A percentile compares a stretch with the other conserved stretches of the same genome.
phyloP scores from a whole-genome alignment of 768 basidiomycete species.

The Termitomyces sp. region DNA sequence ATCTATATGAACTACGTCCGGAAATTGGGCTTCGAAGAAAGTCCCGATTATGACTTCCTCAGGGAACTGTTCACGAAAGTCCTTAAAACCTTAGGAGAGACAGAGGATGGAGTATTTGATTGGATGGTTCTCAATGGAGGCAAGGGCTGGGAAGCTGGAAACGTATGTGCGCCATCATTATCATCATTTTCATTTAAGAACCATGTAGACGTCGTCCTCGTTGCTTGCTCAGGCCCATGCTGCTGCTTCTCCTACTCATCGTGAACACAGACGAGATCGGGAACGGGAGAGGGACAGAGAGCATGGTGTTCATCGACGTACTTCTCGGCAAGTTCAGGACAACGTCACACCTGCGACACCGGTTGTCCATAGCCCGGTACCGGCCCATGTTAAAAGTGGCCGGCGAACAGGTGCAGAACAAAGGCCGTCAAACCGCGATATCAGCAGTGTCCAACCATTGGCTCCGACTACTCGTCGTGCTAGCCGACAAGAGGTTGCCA shows the following conservation, averaged over 20 bases:
- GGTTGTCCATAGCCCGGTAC: conserved; percentile 59
- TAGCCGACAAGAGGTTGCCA: conserved; percentile 49
- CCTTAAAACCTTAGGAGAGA: conserved; percentile 79
- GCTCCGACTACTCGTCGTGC: conserved; percentile 60
- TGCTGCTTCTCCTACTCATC: conserved; percentile 48
- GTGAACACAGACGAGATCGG: conserved; percentile 52
- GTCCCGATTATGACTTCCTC: conserved; percentile 96
- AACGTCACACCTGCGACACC: conserved; percentile 48
- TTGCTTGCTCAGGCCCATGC: conserved; percentile 48
- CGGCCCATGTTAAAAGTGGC: conserved; percentile 57
- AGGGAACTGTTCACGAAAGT: conserved; percentile 92
- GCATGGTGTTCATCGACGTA: conserved; percentile 43
- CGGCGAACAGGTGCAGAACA: conserved; percentile 47
- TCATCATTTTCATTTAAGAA: conserved; percentile 7
- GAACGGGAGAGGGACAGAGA: conserved; percentile 54
- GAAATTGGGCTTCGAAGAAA: conserved; percentile 96
- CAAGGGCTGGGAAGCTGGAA: conserved; percentile 92
- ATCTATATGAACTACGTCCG: conserved; percentile 99
- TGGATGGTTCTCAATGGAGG: conserved; percentile 95
- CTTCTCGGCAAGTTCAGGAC: conserved; percentile 53
- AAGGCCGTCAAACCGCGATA: conserved; percentile 43
- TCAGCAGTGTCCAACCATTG: conserved; percentile 63
- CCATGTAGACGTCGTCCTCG: conserved; percentile 34
- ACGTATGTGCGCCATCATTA: conserved; percentile 45
- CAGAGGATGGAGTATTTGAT: conserved; percentile 90